Percentiles rank a stretch among this genome's conserved stretches.
These are phyloP conservation scores for Catunica adiposa DNA, from an alignment of 2,329 filamentous ascomycete genomes.

Conservation along the genomic window DNA sequence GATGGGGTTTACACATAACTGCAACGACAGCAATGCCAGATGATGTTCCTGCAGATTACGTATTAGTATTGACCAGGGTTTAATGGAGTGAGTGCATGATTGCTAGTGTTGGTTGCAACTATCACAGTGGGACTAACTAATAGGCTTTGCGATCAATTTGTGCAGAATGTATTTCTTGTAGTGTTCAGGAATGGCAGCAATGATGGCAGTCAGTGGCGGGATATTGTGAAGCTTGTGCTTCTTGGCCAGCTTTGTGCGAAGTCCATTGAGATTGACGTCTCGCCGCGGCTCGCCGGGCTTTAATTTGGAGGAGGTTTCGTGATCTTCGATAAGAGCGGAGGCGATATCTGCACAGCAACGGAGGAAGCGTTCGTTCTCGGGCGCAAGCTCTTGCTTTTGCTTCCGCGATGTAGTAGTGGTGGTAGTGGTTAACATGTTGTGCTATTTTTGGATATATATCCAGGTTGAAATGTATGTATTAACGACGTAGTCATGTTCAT, in stretches of 20 bases:
- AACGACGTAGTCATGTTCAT: no score
- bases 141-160: conserved; percentile 92
- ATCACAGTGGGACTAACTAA: conserved; percentile 37
- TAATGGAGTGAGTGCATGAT: background rate
- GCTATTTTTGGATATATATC: no score
- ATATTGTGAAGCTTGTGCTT: conserved; percentile 81
- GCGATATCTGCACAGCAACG: conserved; percentile 92
- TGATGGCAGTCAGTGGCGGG: conserved; percentile 88
- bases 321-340: conserved; percentile 83
- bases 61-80: background rate
- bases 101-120: no score
- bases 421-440: conserved; percentile 35
- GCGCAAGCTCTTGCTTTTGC: conserved; percentile 55
- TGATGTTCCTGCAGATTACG: conserved; percentile 50
- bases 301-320: conserved; percentile 50
- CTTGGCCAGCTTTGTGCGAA: conserved; percentile 76
- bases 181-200: conserved; percentile 95
- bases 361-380: conserved; percentile 88
- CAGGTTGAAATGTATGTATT: no score
- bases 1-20: conserved; percentile 98
- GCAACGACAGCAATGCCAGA: conserved; percentile 96
- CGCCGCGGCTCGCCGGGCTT: conserved; percentile 57
- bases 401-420: conserved; percentile 53
- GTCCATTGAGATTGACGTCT: conserved; percentile 81
- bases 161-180: conserved; percentile 99